Evolutionary conservation across 2,329 filamentous ascomycete genomes (phyloP).

Genomic region (Fusarium sp.): DNA sequence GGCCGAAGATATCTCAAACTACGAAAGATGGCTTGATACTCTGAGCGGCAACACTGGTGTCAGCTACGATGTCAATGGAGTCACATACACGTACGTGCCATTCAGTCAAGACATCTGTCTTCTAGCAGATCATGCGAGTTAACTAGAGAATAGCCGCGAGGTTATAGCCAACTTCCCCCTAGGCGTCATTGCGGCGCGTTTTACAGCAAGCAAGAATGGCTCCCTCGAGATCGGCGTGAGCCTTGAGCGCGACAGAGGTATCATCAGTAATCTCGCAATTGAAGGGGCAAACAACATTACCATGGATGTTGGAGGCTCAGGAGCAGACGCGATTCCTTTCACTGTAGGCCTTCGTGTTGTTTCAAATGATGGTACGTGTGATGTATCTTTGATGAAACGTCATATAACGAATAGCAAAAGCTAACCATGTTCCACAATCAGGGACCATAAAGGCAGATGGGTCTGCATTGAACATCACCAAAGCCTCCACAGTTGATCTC

Average conservation of each 20-base stretch:
- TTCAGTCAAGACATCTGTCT: accelerated
- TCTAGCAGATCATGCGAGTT: background rate
- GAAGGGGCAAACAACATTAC: background rate
- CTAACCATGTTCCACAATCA: accelerated
- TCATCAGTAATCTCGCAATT: accelerated
- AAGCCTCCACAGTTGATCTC: background rate
- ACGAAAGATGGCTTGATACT: background rate
- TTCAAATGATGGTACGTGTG: background rate
- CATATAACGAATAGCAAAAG: too few species aligned
- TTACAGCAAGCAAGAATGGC: background rate
- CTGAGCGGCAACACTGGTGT: background rate
- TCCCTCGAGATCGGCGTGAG: background rate
- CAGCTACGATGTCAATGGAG: background rate
- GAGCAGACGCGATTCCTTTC: background rate
- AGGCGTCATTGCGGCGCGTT: background rate
- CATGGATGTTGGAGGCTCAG: background rate
- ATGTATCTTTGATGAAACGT: accelerated
- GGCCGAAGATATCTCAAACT: background rate
- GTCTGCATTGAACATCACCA: background rate
- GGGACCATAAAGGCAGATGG: background rate
- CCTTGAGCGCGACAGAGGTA: background rate
- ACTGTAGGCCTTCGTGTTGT: background rate
- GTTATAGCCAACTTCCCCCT: background rate
- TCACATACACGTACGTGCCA: background rate
- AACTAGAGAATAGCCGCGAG: background rate